A percentile compares a stretch with the other conserved stretches of the same genome.
Conservation (phyloP, 148 eudicot genomes). For the Vaccinium macrocarpon region DNA sequence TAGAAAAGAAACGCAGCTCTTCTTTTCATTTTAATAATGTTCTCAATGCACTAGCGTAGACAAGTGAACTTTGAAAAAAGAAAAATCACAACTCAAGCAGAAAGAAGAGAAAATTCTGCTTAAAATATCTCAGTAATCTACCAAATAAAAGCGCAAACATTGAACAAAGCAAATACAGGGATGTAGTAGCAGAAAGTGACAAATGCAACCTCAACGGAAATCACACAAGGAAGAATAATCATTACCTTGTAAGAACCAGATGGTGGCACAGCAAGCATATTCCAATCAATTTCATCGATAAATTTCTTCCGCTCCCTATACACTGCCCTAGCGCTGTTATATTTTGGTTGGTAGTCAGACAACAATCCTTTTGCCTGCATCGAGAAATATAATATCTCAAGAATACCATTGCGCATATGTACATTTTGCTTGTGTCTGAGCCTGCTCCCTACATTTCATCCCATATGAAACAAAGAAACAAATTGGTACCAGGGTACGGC, state of each 20-base stretch:
- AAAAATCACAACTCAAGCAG: neutral
- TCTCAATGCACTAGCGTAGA: neutral
- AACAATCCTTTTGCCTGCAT: constrained; percentile 95
- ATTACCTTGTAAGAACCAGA: constrained; percentile 81
- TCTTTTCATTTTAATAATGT: neutral
- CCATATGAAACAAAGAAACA: constrained; percentile 12
- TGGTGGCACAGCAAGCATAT: constrained; percentile 91
- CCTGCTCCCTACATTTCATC: neutral
- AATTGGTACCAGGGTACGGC: constrained; percentile 78
- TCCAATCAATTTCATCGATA: constrained; percentile 97
- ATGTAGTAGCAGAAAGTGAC: neutral
- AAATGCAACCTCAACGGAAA: neutral
- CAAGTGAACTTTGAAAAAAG: neutral
- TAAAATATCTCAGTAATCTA: constrained; percentile 6
- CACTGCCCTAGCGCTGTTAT: constrained; percentile 96
- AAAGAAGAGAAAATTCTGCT: constrained; percentile 1
- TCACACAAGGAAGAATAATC: neutral
- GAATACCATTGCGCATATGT: neutral
- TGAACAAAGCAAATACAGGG: neutral
- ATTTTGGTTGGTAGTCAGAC: constrained; percentile 92
- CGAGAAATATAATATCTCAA: neutral
- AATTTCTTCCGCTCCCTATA: constrained; percentile 89
- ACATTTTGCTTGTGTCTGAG: neutral
- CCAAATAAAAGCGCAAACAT: neutral
- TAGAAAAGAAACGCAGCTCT: neutral